Evolutionary conservation across 148 eudicot genomes (phyloP), one percentile per base, ranked within the genome.

Genomic region (Oxyria digyna): DNA sequence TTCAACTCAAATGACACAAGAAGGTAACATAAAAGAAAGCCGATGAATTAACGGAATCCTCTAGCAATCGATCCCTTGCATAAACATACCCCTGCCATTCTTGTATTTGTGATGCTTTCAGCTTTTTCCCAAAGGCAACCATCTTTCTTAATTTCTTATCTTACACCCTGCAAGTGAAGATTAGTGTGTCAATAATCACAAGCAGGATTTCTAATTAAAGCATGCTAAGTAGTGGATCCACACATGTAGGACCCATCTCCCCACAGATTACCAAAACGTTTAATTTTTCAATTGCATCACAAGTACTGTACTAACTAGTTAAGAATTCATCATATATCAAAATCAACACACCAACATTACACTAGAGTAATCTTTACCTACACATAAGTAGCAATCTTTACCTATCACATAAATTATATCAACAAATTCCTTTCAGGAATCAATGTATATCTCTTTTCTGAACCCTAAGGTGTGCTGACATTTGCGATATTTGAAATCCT

Each of bases 111-210:
- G 74, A 69, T 67, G 75, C 84, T 75, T 67, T 72, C 20, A 83
- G 73, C 81, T 78, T 83, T 69, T 83, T 83, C 45, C 87, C 87
- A 72, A 83, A 83, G 54, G 77, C 82, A 64, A 83, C 87, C 87
- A 83, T 83, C 65, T 78, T 74, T 55, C 23, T 35, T 29, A 62
- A 57, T 78, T 74, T 55, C 23, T 35, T 29, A 62, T 6, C 0
- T 15, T 62, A 62, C 23, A 62, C 37, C 41, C 65, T 62, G 41
- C 67, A 62, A 29, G 40, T 21, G 41, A 20, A 29, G 37, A 32
- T 4, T 23, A 18, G 59, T 52, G 31, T 18, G 31, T 18, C 59
- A 52, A 2, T 52, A 52, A 52, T n/a, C 21, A 46, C 59, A 52
- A 2, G 29, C n/a, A 52, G 29, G 26, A 52, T 52, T 52, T 52